These are phyloP conservation scores for Lentinula boryana DNA, from an alignment of 768 basidiomycete species.

Conservation along the genomic window DNA sequence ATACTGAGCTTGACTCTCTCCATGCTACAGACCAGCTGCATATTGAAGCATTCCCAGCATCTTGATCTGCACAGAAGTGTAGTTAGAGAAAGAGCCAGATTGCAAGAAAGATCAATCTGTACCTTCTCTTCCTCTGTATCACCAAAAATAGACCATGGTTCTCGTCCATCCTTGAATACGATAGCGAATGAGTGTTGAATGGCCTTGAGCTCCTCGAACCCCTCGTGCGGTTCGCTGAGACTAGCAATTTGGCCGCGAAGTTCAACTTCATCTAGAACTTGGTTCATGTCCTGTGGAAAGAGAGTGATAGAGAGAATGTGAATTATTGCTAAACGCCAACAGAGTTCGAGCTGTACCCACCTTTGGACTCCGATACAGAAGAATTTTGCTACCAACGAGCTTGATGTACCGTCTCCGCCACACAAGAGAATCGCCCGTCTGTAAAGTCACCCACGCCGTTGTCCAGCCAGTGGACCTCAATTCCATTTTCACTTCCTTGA, in stretches of 20 bases:
- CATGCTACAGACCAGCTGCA: conserved; percentile 30
- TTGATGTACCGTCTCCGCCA: conserved; percentile 67
- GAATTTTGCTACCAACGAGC: conserved; percentile 39
- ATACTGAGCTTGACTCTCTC: neutral
- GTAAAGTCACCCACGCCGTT: conserved; percentile 59
- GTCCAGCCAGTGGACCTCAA: conserved; percentile 29
- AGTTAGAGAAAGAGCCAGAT: neutral
- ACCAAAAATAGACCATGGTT: conserved; percentile 52
- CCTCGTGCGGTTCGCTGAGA: conserved; percentile 59
- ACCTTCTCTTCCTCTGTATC: conserved; percentile 65
- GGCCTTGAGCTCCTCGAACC: conserved; percentile 60
- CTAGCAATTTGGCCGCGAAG: conserved; percentile 40
- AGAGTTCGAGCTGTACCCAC: conserved; percentile 24
- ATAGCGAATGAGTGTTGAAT: conserved; percentile 64
- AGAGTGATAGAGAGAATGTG: too few relatives aligned
- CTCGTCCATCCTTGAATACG: conserved; percentile 45
- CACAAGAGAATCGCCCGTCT: conserved; percentile 42
- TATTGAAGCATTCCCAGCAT: conserved; percentile 41
- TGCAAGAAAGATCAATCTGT: neutral
- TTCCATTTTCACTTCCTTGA: conserved; percentile 32
- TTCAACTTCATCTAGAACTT: conserved; percentile 35
- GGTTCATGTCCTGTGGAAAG: conserved; percentile 28
- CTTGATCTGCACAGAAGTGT: conserved; percentile 28
- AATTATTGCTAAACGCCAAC: neutral
- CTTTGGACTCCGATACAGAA: conserved; percentile 47